Conservation (phyloP, 352 stramenopile genomes). For the Phytophthora citricola region DNA sequence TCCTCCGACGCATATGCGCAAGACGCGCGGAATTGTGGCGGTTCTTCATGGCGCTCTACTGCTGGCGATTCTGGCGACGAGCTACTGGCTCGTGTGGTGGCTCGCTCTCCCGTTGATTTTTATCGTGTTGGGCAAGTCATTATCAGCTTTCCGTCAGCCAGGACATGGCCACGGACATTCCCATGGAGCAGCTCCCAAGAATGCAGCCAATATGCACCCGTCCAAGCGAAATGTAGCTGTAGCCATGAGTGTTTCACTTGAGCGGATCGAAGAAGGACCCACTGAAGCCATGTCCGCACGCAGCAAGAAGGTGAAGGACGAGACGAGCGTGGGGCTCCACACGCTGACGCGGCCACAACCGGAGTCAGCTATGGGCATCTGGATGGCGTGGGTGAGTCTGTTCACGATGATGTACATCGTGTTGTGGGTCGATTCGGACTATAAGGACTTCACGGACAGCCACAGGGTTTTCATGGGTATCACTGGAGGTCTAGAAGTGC, state of each 20-base stretch:
- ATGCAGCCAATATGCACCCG: conserved; percentile 38
- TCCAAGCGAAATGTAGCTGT: conserved; percentile 57
- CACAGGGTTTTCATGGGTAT: conserved; percentile 50
- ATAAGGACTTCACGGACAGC: conserved; percentile 44
- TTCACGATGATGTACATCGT: conserved; percentile 77
- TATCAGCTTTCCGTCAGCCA: conserved; percentile 51
- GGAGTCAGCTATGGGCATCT: conserved; percentile 81
- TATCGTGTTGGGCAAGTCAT: conserved; percentile 55
- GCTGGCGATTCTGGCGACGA: conserved; percentile 62
- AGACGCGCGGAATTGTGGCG: conserved; percentile 59
- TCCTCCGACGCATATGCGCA: conserved; percentile 56
- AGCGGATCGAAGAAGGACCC: conserved; percentile 24
- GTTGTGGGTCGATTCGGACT: conserved; percentile 58
- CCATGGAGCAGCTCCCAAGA: conserved; percentile 47
- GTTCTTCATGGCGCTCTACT: conserved; percentile 58
- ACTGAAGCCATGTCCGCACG: conserved; percentile 12
- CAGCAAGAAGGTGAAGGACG: conserved; percentile 37
- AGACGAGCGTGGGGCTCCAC: conserved; percentile 29
- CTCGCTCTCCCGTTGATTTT: conserved; percentile 67
- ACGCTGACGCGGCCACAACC: conserved; percentile 55
- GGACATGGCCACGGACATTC: conserved; percentile 52
- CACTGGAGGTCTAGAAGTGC: conserved; percentile 45
- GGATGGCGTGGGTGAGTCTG: conserved; percentile 73
- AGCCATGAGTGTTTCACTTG: conserved; percentile 40
- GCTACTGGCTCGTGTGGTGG: conserved; percentile 79